Conservation (phyloP, 345 rosid species). For the Physaria fendleri region DNA sequence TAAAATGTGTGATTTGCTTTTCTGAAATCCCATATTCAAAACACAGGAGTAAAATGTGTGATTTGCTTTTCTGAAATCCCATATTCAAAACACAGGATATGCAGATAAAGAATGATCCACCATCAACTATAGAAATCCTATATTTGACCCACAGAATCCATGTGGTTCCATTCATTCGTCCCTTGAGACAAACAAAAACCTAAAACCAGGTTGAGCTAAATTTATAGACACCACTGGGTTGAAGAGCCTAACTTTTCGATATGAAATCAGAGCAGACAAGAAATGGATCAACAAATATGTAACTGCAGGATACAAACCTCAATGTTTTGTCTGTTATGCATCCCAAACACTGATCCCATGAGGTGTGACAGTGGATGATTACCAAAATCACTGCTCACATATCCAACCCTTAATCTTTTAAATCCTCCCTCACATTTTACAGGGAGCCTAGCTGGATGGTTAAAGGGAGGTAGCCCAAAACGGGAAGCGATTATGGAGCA, state of each 20-base stretch:
- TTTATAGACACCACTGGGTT: not conserved
- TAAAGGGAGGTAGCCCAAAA: slow-evolving; percentile 67
- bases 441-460: slow-evolving; percentile 59
- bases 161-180: not conserved
- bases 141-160: not conserved
- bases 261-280: slow-evolving; percentile 1
- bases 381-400: slow-evolving; percentile 96
- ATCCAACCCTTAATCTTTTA: slow-evolving; percentile 81
- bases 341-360: slow-evolving; percentile 98
- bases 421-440: slow-evolving; percentile 54
- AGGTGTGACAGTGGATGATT: slow-evolving; percentile 98
- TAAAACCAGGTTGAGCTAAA: not conserved
- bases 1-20: slow-evolving; percentile 1
- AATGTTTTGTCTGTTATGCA: slow-evolving; percentile 79
- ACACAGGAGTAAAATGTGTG: not conserved
- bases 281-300: not conserved
- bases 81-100: not conserved
- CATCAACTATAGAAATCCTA: not conserved
- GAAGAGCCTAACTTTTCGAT: not conserved
- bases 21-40: slow-evolving; percentile 10
- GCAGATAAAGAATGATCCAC: slow-evolving; percentile 2
- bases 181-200: not conserved
- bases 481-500: slow-evolving; percentile 87
- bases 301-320: slow-evolving; percentile 49
- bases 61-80: slow-evolving; percentile 8